Base-by-base conservation (phyloP, 768 basidiomycete genomes). In the Ephemerocybe angulata region DNA sequence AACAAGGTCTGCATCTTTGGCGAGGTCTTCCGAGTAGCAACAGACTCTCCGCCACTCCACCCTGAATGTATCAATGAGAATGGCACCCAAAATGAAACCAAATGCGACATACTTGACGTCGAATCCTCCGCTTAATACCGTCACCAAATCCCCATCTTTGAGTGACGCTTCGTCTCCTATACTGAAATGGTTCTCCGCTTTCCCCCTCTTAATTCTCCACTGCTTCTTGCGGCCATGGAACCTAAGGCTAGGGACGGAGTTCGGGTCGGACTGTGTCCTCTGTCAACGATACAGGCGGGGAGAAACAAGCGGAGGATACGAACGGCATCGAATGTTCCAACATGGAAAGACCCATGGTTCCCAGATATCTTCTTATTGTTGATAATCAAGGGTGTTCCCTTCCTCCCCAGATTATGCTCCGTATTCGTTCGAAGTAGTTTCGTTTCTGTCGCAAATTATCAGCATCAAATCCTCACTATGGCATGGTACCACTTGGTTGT, bases 361-460 rank as follows among this genome's bases (percentile, higher is more conserved):
- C 77, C 74, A 0, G 88, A 90, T 43, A 92, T 75, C 63, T 82
- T 85, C 62, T 83, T 84, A 70, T 75, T 77, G 55, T 78, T 78
- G 43, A 90, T 69, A 3, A 75, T 27, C 1, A 91, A 69, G 0
- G 73, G 72, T 40, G 69, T 67, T 1, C 76, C 80, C 66, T 81
- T 86, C 38, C 89, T 75, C 15, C 87, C 87, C 1, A 90, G 59
- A 0, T 61, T 33, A 54, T 88, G 84, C 12, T 71, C 72, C 33
- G 67, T 75, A 15, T 79, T 79, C 1, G 86, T 74, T 65, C 86
- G 88, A 41, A 91, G 72, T 21, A 89, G 67, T 63, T 88, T 90
- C 12, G 59, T 56, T 57, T 72, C 72, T 73, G n/a, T 17, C 28
- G 24, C n/a, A 6, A 46, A n/a, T n/a, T 28, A 27, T 28, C 24